These are phyloP conservation scores for Podila horticola DNA, from an alignment of 192 early-diverging fungal species.

Conservation along the genomic window DNA sequence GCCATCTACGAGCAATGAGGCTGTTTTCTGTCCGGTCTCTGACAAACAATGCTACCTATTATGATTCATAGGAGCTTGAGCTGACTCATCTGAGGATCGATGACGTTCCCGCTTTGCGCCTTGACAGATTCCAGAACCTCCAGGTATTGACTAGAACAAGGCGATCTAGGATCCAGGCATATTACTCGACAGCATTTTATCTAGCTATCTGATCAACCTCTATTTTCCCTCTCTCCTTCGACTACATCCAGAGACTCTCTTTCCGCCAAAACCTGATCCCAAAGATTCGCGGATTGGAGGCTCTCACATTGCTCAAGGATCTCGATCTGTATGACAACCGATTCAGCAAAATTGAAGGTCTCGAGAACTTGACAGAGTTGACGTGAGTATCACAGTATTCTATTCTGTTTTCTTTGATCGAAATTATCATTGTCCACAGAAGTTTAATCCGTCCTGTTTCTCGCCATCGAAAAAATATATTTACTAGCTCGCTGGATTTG, in stretches of 20 bases:
- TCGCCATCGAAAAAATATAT: background rate
- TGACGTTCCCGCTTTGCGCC: constrained; percentile 59
- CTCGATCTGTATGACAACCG: constrained; percentile 98
- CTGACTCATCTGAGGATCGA: constrained; percentile 72
- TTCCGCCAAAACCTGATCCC: constrained; percentile 87
- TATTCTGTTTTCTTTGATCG: background rate
- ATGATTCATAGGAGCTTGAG: constrained; percentile 68
- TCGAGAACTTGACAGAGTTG: constrained; percentile 69
- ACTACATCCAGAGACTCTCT: constrained; percentile 68
- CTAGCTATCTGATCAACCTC: background rate
- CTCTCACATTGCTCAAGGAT: constrained; percentile 71
- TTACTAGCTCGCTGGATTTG: constrained; percentile 74
- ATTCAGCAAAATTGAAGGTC: constrained; percentile 75
- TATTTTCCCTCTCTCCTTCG: background rate
- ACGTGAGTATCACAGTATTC: constrained; percentile 52
- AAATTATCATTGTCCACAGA: background rate
- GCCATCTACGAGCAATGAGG: no score
- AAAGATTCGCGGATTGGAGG: constrained; percentile 70
- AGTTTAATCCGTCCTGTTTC: background rate
- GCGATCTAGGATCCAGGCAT: background rate
- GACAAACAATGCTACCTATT: background rate
- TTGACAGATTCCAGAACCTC: constrained; percentile 73
- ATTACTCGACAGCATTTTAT: background rate
- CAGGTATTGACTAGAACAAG: constrained; percentile 53
- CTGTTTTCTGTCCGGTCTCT: background rate